Percentiles rank a stretch among this genome's conserved stretches.
Conservation (phyloP, 306 rosid genomes). For the Casuarina cunninghamiana region DNA sequence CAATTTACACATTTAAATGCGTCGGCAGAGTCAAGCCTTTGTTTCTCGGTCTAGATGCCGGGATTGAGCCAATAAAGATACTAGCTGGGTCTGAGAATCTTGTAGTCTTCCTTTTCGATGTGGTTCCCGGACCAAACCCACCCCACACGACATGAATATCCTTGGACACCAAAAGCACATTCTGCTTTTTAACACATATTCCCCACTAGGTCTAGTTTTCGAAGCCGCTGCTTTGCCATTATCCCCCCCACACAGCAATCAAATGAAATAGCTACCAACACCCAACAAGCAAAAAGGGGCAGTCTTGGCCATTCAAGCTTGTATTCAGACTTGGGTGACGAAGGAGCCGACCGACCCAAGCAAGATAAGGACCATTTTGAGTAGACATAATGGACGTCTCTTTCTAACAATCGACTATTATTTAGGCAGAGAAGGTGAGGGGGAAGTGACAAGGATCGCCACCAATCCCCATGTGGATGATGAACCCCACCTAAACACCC, state of each 20-base stretch:
- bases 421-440: slow-evolving; percentile 25
- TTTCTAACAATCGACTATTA: slow-evolving; percentile 25
- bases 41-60: too few species aligned
- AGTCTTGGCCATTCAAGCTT: not conserved
- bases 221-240: not conserved
- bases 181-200: too few species aligned
- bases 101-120: not conserved
- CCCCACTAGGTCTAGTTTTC: not conserved
- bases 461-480: slow-evolving; percentile 27
- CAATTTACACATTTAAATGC: too few species aligned
- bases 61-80: too few species aligned
- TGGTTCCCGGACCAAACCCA: not conserved
- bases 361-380: slow-evolving; percentile 5
- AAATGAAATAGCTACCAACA: not conserved
- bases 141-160: not conserved
- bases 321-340: not conserved
- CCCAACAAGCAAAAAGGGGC: too few species aligned
- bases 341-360: too few species aligned
- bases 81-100: not conserved
- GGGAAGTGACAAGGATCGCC: slow-evolving; percentile 49
- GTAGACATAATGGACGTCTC: not conserved
- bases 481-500: not conserved
- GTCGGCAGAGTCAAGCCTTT: too few species aligned
- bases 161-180: too few species aligned
- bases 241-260: not conserved